A percentile compares a stretch with the other conserved stretches of the same genome.
Conservation (phyloP, 1,284 basidiomycete species). For the Pisolithus thermaeus region DNA sequence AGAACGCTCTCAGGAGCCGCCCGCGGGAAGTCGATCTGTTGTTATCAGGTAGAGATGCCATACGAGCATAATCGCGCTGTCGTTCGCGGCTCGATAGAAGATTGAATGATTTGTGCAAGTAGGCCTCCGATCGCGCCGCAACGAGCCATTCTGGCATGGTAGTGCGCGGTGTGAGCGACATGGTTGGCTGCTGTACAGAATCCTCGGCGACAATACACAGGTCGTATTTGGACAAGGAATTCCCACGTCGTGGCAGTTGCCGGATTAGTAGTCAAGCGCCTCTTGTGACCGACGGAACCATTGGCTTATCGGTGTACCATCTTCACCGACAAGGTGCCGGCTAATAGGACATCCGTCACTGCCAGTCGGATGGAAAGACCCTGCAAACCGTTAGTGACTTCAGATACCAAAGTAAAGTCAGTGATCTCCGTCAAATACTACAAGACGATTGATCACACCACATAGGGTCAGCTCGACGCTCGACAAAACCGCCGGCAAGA, state of each 20-base stretch:
- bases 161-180: conserved; percentile 8
- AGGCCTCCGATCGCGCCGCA: conserved; percentile 7
- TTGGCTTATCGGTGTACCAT: too few species aligned
- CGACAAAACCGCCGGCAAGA: conserved; percentile 72
- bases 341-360: too few species aligned
- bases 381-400: conserved; percentile 16
- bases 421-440: conserved; percentile 3
- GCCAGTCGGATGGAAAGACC: conserved; percentile 11
- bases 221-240: too few species aligned
- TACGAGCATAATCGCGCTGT: conserved; percentile 18
- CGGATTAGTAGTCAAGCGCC: too few species aligned
- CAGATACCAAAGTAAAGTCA: conserved; percentile 50
- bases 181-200: neutral
- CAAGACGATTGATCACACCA: conserved; percentile 4
- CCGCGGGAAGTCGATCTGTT: conserved; percentile 6
- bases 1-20: conserved; percentile 25
- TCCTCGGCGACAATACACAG: neutral
- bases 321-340: too few species aligned
- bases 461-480: conserved; percentile 76
- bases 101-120: conserved; percentile 11
- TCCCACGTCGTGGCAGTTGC: too few species aligned
- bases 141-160: conserved; percentile 17
- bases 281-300: too few species aligned
- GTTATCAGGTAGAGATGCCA: conserved; percentile 1
- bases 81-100: conserved; percentile 21